Evolutionary conservation across 345 rosid species (phyloP), one percentile per base, ranked within the genome.

Genomic region (Dovyalis caffra): DNA sequence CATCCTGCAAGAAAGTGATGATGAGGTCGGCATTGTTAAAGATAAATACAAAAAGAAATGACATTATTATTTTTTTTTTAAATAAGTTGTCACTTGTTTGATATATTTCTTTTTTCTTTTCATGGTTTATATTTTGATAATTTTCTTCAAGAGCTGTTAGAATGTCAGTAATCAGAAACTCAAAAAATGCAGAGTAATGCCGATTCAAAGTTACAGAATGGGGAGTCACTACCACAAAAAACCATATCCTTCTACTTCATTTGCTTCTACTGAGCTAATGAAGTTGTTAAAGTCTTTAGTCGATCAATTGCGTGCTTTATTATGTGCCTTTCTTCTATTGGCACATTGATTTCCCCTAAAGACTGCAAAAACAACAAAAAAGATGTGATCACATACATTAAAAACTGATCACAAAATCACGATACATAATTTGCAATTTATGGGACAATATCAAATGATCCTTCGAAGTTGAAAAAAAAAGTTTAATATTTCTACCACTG

Each of bases 261-360:
- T 62, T 66, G 23, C 16, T 12, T 45, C 23, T 58, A 47, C 43
- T 12, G 77, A 37, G 7, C 16, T 10, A 14, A 70, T 6, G 69
- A 45, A n/a, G 43, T 45, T n/a, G 38, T 66, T 20, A 58, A 25
- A 33, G 57, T 67, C 57, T 60, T 60, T 14, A 90, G 82, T 69
- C 66, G 88, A 58, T 86, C 85, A 64, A 70, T 81, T 23, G 88
- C 83, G 49, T 65, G 64, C 66, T 80, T 85, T 68, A 89, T 79
- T 81, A 58, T 78, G 82, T 85, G 87, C 62, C 83, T 89, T 82
- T 84, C 92, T 84, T 89, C 90, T 4, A 87, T 70, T 5, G 84
- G 85, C 87, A 92, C 80, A 72, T 77, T 73, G 25, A 66, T 29
- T 60, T 76, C 84, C 72, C 64, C 73, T 0, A 88, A 79, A 12